phyloP scores from a whole-genome alignment of 2,329 filamentous ascomycete species.

The Aspergillus ruber region DNA sequence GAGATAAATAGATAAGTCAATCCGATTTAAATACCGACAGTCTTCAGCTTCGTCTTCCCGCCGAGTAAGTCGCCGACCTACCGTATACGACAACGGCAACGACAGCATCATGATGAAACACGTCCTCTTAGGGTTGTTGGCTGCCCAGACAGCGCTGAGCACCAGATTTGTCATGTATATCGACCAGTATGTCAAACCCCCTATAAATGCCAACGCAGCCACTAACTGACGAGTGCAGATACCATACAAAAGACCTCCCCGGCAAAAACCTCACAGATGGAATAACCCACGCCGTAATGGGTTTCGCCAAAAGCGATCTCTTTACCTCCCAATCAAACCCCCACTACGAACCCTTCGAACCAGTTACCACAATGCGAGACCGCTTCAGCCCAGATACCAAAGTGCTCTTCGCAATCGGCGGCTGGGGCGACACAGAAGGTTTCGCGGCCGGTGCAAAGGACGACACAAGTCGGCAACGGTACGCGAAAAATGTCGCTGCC shows the following conservation, averaged over 20 bases:
- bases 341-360: slow-evolving; percentile 49
- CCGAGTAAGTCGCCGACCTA: no score
- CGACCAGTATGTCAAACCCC: slow-evolving; percentile 36
- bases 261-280: slow-evolving; percentile 29
- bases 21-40: no score
- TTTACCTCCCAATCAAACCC: slow-evolving; percentile 44
- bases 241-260: slow-evolving; percentile 34
- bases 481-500: slow-evolving; percentile 57
- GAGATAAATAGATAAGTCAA: no score
- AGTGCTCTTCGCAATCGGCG: slow-evolving; percentile 65
- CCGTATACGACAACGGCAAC: background rate
- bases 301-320: slow-evolving; percentile 47
- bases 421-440: slow-evolving; percentile 64
- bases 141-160: slow-evolving; percentile 21
- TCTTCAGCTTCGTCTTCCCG: no score
- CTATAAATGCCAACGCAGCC: background rate
- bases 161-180: slow-evolving; percentile 40
- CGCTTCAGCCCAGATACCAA: slow-evolving; percentile 53
- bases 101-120: slow-evolving; percentile 8
- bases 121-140: slow-evolving; percentile 23
- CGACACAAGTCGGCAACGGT: slow-evolving; percentile 48
- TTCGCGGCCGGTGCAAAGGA: slow-evolving; percentile 54
- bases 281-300: slow-evolving; percentile 52
- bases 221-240: slow-evolving; percentile 23
- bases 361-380: slow-evolving; percentile 45